Base-by-base conservation (phyloP, 2,329 filamentous ascomycete species). In the Penicillium sp. region DNA sequence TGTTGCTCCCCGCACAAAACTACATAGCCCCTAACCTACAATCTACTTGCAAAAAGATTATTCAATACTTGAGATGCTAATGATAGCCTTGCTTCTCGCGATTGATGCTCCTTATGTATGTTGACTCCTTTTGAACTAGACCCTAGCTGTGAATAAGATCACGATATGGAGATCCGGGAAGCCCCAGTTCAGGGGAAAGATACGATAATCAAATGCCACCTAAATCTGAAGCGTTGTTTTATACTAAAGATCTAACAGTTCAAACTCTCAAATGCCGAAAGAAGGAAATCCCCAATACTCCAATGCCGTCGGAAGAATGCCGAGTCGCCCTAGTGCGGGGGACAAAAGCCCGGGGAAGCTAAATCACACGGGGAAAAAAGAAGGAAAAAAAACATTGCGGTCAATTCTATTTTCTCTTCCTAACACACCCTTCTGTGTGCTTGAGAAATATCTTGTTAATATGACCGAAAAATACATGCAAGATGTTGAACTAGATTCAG, bases 401-500 rank as follows among this genome's bases (percentile, higher is more conserved):
- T 37, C 25, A 38, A 40, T 30, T 46, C 36, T 17, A 33, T 22
- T 36, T 48, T 26, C 25, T 42, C 19, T 19, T 41, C 35, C 11
- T 51, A 22, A n/a, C 38, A 41, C 30, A 10, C 37, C 33, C 25
- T 43, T 19, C n/a, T 38, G 37, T 57, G 47, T n/a, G 17, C 5
- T 19, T 14, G 5, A 38, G 17, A 33, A 30, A 50, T 16, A 28
- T 31, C 31, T 22, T 42, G 33, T 43, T 53, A 61, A 30, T 26
- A 70, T 67, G 62, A 41, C 52, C n/a, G 62, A 64, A 45, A 63
- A 64, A 48, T 37, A 36, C 26, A 26, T 42, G 22, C 51, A 55
- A 16, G 55, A 60, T 43, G 41, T 63, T 33, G 63, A 62, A 33
- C 48, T 58, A 38, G 47, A 49, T 16, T 50, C 49, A 46, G 60